Evolutionary conservation across 2,329 filamentous ascomycete genomes (phyloP).

Genomic region (Fusarium setosum): DNA sequence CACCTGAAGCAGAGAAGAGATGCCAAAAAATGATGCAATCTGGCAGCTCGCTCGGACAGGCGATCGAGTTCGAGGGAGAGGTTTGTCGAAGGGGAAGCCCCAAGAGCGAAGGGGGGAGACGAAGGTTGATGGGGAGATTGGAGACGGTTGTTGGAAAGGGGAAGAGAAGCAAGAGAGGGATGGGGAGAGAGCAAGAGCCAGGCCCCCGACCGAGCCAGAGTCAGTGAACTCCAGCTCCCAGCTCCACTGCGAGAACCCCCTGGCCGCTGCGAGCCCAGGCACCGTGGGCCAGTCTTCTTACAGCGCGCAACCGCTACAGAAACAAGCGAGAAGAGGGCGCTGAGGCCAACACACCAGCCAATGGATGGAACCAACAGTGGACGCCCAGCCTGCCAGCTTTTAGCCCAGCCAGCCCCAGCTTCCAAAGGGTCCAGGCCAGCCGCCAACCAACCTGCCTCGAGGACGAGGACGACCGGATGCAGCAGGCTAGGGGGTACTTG

Average conservation of each 20-base stretch:
- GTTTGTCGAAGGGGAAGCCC: constrained; percentile 33
- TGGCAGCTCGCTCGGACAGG: constrained; percentile 28
- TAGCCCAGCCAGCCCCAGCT: constrained; percentile 9
- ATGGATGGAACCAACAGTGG: constrained; percentile 3
- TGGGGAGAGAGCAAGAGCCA: constrained; percentile 23
- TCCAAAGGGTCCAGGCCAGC: constrained; percentile 29
- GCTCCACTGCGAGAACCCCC: constrained; percentile 31
- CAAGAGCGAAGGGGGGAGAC: constrained; percentile 26
- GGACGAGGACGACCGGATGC: constrained; percentile 32
- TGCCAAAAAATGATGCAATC: constrained; percentile 29
- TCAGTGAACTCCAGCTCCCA: constrained; percentile 17
- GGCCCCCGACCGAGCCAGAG: constrained; percentile 14
- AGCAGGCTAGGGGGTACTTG: constrained; percentile 29
- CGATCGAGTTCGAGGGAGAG: constrained; percentile 30
- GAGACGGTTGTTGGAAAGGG: constrained; percentile 40
- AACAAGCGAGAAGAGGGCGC: constrained; percentile 35
- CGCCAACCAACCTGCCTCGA: background rate
- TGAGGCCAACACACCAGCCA: constrained; percentile 8
- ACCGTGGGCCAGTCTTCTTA: constrained; percentile 6
- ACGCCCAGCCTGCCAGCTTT: constrained; percentile 12
- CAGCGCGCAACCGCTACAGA: constrained; percentile 32
- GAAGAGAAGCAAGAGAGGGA: constrained; percentile 34
- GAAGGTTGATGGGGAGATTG: constrained; percentile 39
- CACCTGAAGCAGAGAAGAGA: constrained; percentile 37
- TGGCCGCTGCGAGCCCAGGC: constrained; percentile 6